Percentiles rank a stretch among this genome's conserved stretches.
These are phyloP conservation scores for Cryptococcus amylolentus DNA, from an alignment of 1,284 basidiomycete species.

Conservation along the genomic window DNA sequence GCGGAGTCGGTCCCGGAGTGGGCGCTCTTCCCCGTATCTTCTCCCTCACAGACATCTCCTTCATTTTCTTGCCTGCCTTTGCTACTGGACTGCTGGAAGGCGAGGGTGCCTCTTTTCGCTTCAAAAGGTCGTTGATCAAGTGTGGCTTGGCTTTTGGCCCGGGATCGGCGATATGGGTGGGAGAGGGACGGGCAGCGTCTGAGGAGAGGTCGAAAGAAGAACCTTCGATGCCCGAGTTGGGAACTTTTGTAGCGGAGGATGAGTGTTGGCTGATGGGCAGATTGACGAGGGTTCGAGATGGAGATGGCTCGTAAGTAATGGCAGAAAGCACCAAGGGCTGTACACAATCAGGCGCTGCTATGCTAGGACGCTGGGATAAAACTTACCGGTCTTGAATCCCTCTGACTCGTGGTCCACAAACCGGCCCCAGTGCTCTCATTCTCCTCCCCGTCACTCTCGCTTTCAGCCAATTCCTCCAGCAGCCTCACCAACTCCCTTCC, in stretches of 20 bases:
- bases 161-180: neutral
- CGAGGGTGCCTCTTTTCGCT: neutral
- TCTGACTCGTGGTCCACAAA: neutral
- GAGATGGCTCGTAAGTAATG: neutral
- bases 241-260: too few species aligned
- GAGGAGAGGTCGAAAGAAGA: neutral
- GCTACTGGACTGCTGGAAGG: neutral
- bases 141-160: neutral
- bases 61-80: neutral
- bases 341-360: neutral
- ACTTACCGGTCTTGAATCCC: neutral
- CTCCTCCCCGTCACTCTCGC: neutral
- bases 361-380: neutral
- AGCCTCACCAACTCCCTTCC: neutral
- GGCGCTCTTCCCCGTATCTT: neutral
- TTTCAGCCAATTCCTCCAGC: slow-evolving; percentile 1
- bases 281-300: too few species aligned
- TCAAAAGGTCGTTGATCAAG: neutral
- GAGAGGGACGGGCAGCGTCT: neutral
- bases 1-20: neutral
- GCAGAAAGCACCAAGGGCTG: neutral
- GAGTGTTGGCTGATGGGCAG: too few species aligned
- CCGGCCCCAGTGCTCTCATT: neutral
- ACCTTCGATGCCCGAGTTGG: too few species aligned
- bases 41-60: neutral